Evolutionary conservation across 73 alveolate genomes (phyloP).

Genomic region (Paramecium caudatum): DNA sequence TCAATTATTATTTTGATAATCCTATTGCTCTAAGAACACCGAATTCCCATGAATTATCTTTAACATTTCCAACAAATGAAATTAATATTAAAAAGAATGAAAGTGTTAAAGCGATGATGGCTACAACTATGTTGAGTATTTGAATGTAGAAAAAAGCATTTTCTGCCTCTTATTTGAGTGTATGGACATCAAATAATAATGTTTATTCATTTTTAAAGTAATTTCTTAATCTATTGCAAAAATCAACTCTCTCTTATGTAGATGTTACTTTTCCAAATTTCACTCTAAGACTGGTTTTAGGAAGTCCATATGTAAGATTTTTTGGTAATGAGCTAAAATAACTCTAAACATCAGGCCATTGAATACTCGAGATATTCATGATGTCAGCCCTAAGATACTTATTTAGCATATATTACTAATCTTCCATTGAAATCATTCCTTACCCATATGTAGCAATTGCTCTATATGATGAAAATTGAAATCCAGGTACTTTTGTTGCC

Average conservation of each 20-base stretch:
- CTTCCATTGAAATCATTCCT: conserved; percentile 45
- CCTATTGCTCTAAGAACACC: conserved; percentile 98
- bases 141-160: conserved; percentile 84
- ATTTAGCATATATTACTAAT: background rate
- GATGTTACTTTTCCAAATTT: conserved; percentile 63
- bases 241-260: conserved; percentile 75
- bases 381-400: conserved; percentile 14
- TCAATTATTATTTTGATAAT: conserved; percentile 85
- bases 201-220: conserved; percentile 85
- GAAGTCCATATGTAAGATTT: conserved; percentile 75
- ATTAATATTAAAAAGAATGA: conserved; percentile 94
- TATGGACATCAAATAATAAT: conserved; percentile 81
- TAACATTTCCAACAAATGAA: conserved; percentile 93
- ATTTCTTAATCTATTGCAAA: conserved; percentile 90
- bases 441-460: background rate
- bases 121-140: conserved; percentile 89
- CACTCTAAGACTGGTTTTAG: conserved; percentile 76
- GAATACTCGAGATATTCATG: conserved; percentile 42
- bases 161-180: conserved; percentile 82
- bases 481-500: conserved; percentile 49
- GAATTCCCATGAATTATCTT: conserved; percentile 96
- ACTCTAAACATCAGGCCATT: conserved; percentile 72
- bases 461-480: conserved; percentile 50
- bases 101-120: conserved; percentile 89
- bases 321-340: conserved; percentile 17